Conservation (phyloP, 164 flowering plant genomes). For the Aristolochia contorta region DNA sequence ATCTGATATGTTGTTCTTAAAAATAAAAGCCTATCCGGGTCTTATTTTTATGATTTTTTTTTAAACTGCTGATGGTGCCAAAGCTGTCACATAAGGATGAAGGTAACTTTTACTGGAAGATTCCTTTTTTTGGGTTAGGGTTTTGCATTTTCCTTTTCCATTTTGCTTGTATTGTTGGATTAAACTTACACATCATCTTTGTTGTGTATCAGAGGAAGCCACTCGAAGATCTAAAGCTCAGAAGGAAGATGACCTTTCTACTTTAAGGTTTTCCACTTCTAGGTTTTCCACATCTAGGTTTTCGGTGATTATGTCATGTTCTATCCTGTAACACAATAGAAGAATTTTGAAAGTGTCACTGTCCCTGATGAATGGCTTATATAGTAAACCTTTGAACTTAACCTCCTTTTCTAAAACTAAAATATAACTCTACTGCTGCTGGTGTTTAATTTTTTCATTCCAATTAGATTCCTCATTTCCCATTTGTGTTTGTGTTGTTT, state of each 20-base stretch:
- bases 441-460: background rate
- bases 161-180: background rate
- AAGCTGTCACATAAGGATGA: slow-evolving; percentile 61
- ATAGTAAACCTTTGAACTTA: too few species aligned
- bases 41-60: background rate
- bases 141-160: background rate
- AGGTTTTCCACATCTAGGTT: slow-evolving; percentile 1
- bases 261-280: slow-evolving; percentile 51
- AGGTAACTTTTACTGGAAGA: slow-evolving; percentile 31
- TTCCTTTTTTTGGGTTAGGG: background rate
- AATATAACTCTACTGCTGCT: background rate
- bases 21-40: too few species aligned
- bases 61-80: slow-evolving; percentile 50
- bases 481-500: too few species aligned
- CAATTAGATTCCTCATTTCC: too few species aligned
- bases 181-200: slow-evolving; percentile 1
- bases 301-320: background rate
- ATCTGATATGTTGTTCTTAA: too few species aligned
- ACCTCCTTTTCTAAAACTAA: too few species aligned
- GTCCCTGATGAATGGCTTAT: too few species aligned
- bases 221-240: slow-evolving; percentile 64
- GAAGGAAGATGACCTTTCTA: slow-evolving; percentile 42
- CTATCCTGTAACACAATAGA: too few species aligned
- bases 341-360: too few species aligned
- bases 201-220: slow-evolving; percentile 52